Evolutionary conservation across 805 yeast species (phyloP).

Genomic region (Phaffomyces opuntiae): DNA sequence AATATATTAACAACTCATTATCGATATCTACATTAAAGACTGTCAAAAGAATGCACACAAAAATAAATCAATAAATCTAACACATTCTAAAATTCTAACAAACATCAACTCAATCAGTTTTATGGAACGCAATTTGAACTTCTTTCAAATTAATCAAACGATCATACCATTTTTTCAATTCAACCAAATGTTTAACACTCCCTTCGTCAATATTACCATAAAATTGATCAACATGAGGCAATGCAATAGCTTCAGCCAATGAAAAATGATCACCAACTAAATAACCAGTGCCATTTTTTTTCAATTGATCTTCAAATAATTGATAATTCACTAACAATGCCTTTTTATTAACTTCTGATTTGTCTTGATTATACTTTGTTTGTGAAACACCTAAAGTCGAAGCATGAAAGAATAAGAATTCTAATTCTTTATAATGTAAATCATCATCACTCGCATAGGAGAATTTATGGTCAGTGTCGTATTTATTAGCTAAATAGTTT

Average conservation of each 20-base stretch:
- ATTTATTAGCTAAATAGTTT: conserved; percentile 49
- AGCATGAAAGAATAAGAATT: conserved; percentile 50
- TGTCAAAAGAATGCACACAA: no score
- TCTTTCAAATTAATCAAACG: conserved; percentile 5
- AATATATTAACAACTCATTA: no score
- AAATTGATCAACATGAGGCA: conserved; percentile 25
- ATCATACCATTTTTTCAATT: conserved; percentile 6
- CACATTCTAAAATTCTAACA: no score
- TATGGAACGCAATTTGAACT: conserved; percentile 5
- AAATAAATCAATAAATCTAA: no score
- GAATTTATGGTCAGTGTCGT: conserved; percentile 44
- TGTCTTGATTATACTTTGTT: conserved; percentile 39
- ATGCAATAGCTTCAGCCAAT: conserved; percentile 47
- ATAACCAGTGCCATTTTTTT: conserved; percentile 37
- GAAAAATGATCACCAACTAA: conserved; percentile 54
- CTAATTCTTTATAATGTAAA: conserved; percentile 43
- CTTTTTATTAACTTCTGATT: conserved; percentile 29
- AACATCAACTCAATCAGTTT: conserved; percentile 1
- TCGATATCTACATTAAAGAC: no score
- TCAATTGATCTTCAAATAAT: conserved; percentile 44
- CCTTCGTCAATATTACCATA: conserved; percentile 1
- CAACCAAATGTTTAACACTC: conserved; percentile 1
- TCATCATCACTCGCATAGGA: conserved; percentile 29
- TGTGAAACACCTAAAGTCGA: conserved; percentile 55
- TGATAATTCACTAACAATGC: conserved; percentile 35